Base-by-base conservation (phyloP, 805 yeast genomes). In the Kluyveromyces aestuarii region DNA sequence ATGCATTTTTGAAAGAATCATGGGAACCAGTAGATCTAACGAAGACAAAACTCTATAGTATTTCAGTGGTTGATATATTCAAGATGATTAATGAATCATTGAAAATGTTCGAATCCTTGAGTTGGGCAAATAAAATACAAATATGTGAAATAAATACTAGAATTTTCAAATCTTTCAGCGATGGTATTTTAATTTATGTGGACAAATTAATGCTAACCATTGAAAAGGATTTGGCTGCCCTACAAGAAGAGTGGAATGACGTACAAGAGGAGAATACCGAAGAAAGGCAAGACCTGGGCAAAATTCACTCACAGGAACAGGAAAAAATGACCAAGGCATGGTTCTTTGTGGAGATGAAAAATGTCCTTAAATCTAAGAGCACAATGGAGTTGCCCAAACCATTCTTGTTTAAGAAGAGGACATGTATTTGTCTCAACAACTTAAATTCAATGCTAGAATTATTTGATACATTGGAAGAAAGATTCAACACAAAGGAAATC, bases 371-470 rank as follows among this genome's bases (percentile, higher is more conserved):
- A 27, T 64, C 71, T 19, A 30, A 30, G 14, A 61, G 68, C 1
- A 71, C 70, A 41, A 48, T 69, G 6, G 68, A 65, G 7, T 53
- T 62, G 44, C 75, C 78, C 2, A 74, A 72, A 14, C 82, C 89
- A 0, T 81, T 73, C 58, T 74, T 76, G 41, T 84, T 84, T 67
- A 71, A 73, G 50, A 68, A 73, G 6, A 72, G 75, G 47, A 81
- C 89, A 0, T 87, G 95, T 64, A 78, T 84, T n/a, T 80, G 84
- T n/a, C 68, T 87, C 51, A 86, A 85, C 63, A 80, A 88, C 57
- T 59, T 88, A 9, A 72, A 77, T 1, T 74, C 76, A 10, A 72
- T 79, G 72, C 60, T 73, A 56, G 57, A 66, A 1, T 76, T 77
- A 48, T 55, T 80, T 9, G 67, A 75, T 42, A 73, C 70, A 35